Evolutionary conservation across 495 filamentous ascomycete species (phyloP), one percentile per base, ranked within the genome.

Genomic region (Tetracladium marchalianum): DNA sequence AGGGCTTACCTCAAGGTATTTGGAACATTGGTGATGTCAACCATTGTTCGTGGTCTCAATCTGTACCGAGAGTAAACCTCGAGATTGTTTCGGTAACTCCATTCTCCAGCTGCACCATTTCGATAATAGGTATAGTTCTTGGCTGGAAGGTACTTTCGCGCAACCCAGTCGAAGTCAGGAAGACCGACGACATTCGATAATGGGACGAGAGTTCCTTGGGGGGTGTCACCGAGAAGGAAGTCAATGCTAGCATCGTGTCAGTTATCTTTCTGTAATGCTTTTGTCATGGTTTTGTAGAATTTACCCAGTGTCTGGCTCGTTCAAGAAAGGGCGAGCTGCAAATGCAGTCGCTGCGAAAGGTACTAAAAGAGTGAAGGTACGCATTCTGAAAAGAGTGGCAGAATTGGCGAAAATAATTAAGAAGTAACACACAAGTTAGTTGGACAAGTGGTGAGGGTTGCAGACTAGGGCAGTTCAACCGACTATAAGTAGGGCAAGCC

Each of bases 21-120:
- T 36, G 56, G 54, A 36, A 68, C 51, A 33, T 59, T 55, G 16
- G 53, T 58, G 38, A 66, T 54, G 44, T 66, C 65, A 5, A 52
- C 38, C 50, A 63, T 57, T 11, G 54, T 51, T 17, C 54, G 44
- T 22, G 60, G 60, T 11, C 50, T 52, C 5, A 66, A 47, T 17
- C 31, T 24, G 27, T 57, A 60, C 16, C 63, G 52, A 48, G 46
- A 41, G 43, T 51, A 66, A 13, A 64, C 57, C 41, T 67, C 66
- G 15, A 67, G 55, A 44, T 67, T 65, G 40, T 66, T 64, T 1
- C 65, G 50, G 50, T 69, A 69, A 19, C 60, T 61, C 56, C 61
- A 65, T 46, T 69, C 66, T 13, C 62, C 66, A 5, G 49, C 61
- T 8, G 66, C 65, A 11, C 63, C 66, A 41, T 62, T 65, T 18